phyloP scores from a whole-genome alignment of 1,284 basidiomycete species.

The Ustilago crameri region DNA sequence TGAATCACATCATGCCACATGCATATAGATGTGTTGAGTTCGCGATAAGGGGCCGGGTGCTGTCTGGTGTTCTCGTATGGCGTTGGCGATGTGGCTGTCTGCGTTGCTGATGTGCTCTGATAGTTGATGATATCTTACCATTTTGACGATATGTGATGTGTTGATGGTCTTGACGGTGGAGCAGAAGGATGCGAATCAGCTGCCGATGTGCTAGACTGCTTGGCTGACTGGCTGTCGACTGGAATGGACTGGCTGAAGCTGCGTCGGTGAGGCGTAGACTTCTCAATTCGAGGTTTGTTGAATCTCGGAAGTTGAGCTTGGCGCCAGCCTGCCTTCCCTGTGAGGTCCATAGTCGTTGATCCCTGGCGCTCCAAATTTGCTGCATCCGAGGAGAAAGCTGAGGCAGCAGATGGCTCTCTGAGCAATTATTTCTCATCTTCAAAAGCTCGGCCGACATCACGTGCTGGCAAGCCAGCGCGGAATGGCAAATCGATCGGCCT shows the following conservation, averaged over 20 bases:
- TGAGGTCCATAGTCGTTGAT: no score
- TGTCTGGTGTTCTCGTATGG: background rate
- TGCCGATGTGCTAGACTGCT: slow-evolving; percentile 15
- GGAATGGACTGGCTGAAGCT: background rate
- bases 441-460: slow-evolving; percentile 5
- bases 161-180: slow-evolving; percentile 56
- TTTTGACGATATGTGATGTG: slow-evolving; percentile 49
- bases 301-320: no score
- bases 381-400: no score
- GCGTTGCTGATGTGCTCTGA: slow-evolving; percentile 14
- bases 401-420: slow-evolving; percentile 13
- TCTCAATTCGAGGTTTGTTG: no score
- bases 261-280: background rate
- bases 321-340: no score
- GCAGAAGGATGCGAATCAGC: slow-evolving; percentile 20
- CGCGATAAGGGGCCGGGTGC: background rate
- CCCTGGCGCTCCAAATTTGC: background rate
- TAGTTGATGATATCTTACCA: slow-evolving; percentile 46
- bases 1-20: no score
- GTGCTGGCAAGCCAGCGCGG: background rate
- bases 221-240: background rate
- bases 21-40: background rate
- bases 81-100: slow-evolving; percentile 20
- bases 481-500: no score
- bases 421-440: background rate